A percentile compares a stretch with the other conserved stretches of the same genome.
Conservation (phyloP, 176 grass and related monocot genomes). For the Oryza meridionalis region DNA sequence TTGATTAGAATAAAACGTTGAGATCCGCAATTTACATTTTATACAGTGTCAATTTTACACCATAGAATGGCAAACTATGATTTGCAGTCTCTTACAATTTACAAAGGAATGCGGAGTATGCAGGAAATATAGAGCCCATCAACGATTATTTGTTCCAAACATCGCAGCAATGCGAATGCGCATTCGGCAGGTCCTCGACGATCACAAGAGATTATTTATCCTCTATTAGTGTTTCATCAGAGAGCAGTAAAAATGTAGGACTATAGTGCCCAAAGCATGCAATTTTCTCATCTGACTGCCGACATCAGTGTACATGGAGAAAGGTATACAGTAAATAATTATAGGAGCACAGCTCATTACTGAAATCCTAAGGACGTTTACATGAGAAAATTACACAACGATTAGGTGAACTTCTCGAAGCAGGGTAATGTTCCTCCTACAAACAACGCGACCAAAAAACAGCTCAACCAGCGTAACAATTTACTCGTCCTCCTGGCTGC, state of each 20-base stretch:
- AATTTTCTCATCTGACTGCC: neutral
- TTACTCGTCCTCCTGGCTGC: conserved; percentile 90
- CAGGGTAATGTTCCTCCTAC: conserved; percentile 26
- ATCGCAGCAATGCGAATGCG: neutral
- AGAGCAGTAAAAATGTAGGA: neutral
- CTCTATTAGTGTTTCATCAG: neutral
- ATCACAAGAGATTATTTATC: neutral
- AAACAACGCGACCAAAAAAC: conserved; percentile 22
- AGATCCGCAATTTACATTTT: too few relatives aligned
- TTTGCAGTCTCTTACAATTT: too few relatives aligned
- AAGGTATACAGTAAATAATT: neutral
- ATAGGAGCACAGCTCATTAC: neutral
- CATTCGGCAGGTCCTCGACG: neutral
- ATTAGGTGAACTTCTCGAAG: neutral
- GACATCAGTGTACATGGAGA: neutral
- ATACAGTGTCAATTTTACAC: too few relatives aligned
- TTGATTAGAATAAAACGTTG: too few relatives aligned
- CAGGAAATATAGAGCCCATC: too few relatives aligned
- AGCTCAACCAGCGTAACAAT: neutral
- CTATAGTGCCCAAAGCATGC: neutral
- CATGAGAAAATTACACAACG: neutral
- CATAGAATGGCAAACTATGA: too few relatives aligned
- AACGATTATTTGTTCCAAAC: neutral
- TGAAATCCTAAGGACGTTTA: neutral
- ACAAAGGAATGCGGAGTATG: too few relatives aligned